These are phyloP conservation scores for Euphrasia arctica DNA, from an alignment of 305 asterid species.

Conservation along the genomic window DNA sequence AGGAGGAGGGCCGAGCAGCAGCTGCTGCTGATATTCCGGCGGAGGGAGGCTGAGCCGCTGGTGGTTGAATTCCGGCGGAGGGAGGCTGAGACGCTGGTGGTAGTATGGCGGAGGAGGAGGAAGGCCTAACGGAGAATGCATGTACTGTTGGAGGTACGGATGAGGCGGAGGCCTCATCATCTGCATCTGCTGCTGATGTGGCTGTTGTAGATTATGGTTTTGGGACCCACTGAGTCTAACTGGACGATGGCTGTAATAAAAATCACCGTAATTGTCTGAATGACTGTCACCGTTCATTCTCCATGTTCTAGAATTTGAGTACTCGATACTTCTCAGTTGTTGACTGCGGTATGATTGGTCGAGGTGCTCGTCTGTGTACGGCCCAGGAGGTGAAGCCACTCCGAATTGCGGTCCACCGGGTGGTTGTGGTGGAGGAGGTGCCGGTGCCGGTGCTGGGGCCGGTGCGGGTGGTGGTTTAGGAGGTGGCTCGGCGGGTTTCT, in stretches of 20 bases:
- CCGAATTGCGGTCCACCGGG: not conserved
- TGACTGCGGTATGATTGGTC: constrained; percentile 16
- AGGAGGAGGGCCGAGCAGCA: no score
- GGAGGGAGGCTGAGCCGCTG: no score
- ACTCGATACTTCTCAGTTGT: constrained; percentile 25
- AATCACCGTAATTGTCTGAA: constrained; percentile 18
- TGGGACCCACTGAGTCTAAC: not conserved
- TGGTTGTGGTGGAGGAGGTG: not conserved
- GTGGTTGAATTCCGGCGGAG: no score
- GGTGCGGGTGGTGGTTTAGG: constrained; percentile 19
- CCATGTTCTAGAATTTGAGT: constrained; percentile 29
- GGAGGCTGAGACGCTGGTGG: no score
- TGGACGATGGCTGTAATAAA: constrained; percentile 19
- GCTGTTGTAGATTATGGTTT: not conserved
- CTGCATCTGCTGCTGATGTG: not conserved
- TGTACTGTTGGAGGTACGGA: constrained; percentile 19
- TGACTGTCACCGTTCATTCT: constrained; percentile 18
- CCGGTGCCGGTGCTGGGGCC: constrained; percentile 8
- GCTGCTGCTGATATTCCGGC: no score
- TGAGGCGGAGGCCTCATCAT: constrained; percentile 10
- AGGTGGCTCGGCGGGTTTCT: constrained; percentile 9
- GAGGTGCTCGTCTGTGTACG: constrained; percentile 23
- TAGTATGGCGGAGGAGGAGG: not conserved
- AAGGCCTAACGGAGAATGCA: not conserved
- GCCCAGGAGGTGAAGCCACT: constrained; percentile 16